Percentiles rank a stretch among this genome's conserved stretches.
Conservation (phyloP, 2,329 filamentous ascomycete genomes). For the Colletotrichum abscissum region DNA sequence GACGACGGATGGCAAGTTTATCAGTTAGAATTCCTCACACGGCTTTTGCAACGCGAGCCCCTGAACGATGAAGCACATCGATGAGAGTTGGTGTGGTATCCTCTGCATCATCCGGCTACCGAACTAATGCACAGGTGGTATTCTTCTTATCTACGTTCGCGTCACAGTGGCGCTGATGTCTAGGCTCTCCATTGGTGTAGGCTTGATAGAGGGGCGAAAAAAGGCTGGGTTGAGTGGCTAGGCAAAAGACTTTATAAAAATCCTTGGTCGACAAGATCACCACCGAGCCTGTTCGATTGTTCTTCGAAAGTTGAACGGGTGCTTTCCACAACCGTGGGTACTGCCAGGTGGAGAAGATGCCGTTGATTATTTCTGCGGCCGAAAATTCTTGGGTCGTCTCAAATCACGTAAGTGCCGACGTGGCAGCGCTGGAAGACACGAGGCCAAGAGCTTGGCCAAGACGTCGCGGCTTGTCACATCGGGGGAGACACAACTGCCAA, state of each 20-base stretch:
- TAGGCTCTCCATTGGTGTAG: too few relatives aligned
- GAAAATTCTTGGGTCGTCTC: not conserved
- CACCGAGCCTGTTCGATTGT: not conserved
- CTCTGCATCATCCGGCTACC: too few relatives aligned
- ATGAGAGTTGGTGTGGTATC: too few relatives aligned
- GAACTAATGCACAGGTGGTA: too few relatives aligned
- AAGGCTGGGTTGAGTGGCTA: too few relatives aligned
- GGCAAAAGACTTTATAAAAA: too few relatives aligned
- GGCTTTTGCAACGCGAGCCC: too few relatives aligned
- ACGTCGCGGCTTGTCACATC: not conserved
- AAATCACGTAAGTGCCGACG: not conserved
- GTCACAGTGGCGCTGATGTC: too few relatives aligned
- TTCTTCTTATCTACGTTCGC: too few relatives aligned
- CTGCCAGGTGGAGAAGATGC: not conserved
- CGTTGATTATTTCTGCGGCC: not conserved
- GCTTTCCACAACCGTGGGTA: not conserved
- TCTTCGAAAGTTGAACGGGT: not conserved
- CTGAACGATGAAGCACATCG: too few relatives aligned
- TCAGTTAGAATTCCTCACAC: too few relatives aligned
- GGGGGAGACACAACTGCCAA: not conserved
- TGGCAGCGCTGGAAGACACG: not conserved
- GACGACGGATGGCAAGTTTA: too few relatives aligned
- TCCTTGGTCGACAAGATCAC: not conserved
- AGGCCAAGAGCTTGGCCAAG: constrained; percentile 5
- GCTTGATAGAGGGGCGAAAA: not conserved